Percentiles rank a stretch among this genome's conserved stretches.
These are phyloP conservation scores for Nakazawaea sp. DNA, from an alignment of 805 yeast species.

Conservation along the genomic window DNA sequence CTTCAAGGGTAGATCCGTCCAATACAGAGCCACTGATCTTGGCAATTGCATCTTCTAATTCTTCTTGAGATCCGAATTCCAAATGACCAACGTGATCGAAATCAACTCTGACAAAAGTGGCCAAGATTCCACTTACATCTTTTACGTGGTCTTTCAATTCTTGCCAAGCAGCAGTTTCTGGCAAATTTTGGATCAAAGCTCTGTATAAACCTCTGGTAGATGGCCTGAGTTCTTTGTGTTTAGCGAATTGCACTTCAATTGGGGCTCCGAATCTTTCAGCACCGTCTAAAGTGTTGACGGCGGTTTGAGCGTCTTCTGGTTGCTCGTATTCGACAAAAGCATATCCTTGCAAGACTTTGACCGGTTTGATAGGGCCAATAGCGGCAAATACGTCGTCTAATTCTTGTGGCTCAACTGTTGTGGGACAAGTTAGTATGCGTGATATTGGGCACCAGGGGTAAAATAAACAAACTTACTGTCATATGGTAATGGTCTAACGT, in stretches of 20 bases:
- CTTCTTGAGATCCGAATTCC: conserved; percentile 61
- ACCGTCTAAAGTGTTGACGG: conserved; percentile 38
- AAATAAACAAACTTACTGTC: no score
- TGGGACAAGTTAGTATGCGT: neutral
- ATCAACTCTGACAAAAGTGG: conserved; percentile 54
- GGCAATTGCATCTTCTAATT: conserved; percentile 66
- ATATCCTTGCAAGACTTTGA: conserved; percentile 71
- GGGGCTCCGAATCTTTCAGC: conserved; percentile 43
- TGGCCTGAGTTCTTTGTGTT: conserved; percentile 32
- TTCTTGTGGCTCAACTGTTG: conserved; percentile 29
- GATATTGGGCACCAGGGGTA: no score
- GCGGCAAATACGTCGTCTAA: conserved; percentile 62
- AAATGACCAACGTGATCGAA: conserved; percentile 42
- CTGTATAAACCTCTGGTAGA: conserved; percentile 70
- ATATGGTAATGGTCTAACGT: conserved; percentile 31
- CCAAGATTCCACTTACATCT: conserved; percentile 58
- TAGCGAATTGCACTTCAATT: conserved; percentile 47
- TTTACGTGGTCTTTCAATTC: conserved; percentile 86
- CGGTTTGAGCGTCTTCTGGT: conserved; percentile 45
- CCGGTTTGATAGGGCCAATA: conserved; percentile 61
- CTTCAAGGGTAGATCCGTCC: conserved; percentile 62
- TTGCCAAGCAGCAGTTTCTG: conserved; percentile 80
- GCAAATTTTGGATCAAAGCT: conserved; percentile 62
- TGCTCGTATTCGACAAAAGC: conserved; percentile 85
- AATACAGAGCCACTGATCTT: conserved; percentile 65